A percentile compares a stretch with the other conserved stretches of the same genome.
phyloP scores from a whole-genome alignment of 202 grass and related monocot species.

The Eragrostis tef region DNA sequence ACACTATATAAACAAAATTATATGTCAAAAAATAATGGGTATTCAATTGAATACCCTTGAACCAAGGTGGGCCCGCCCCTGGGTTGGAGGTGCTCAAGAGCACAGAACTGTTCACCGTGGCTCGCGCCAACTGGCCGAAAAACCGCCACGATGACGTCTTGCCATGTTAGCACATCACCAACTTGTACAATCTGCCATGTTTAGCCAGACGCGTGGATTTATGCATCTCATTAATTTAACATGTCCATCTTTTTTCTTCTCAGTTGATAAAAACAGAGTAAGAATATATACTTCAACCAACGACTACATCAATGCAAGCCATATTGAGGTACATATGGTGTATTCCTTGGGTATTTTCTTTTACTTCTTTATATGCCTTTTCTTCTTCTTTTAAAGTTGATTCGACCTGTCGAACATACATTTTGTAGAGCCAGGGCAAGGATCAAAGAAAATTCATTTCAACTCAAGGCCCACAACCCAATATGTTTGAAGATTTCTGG shows the following conservation, averaged over 20 bases:
- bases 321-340: constrained; percentile 55
- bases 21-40: too few relatives aligned
- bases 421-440: constrained; percentile 11
- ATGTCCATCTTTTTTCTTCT: constrained; percentile 18
- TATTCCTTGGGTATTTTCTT: background rate
- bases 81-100: constrained; percentile 25
- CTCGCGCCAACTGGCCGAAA: constrained; percentile 54
- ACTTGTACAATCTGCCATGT: too few relatives aligned
- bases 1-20: too few relatives aligned
- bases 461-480: constrained; percentile 64
- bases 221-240: constrained; percentile 7
- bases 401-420: too few relatives aligned
- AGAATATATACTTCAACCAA: constrained; percentile 22
- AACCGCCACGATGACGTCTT: constrained; percentile 75
- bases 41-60: too few relatives aligned
- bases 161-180: constrained; percentile 53
- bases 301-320: constrained; percentile 81
- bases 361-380: background rate
- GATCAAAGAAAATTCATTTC: constrained; percentile 62
- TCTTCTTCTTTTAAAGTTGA: too few relatives aligned
- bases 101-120: constrained; percentile 50
- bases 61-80: too few relatives aligned
- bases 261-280: constrained; percentile 71
- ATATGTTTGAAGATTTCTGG: constrained; percentile 84
- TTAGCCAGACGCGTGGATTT: too few relatives aligned